These are phyloP conservation scores for Dothistroma pini DNA, from an alignment of 2,329 filamentous ascomycete species.

Conservation along the genomic window DNA sequence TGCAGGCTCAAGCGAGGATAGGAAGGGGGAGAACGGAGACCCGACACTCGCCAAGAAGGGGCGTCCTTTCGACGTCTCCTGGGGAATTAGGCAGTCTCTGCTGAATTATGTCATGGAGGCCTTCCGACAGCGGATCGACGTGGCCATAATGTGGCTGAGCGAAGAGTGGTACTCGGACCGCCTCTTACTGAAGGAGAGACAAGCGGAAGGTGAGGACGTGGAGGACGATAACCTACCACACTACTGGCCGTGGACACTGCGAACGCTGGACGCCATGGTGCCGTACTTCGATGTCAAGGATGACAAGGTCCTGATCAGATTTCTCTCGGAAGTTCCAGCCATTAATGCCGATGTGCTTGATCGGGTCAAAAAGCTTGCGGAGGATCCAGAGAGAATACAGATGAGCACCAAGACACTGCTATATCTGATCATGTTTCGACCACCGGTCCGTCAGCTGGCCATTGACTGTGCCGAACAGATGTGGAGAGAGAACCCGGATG, in stretches of 20 bases:
- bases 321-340: conserved; percentile 85
- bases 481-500: conserved; percentile 51
- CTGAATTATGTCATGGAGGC: conserved; percentile 88
- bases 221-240: conserved; percentile 23
- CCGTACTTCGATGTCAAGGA: conserved; percentile 90
- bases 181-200: conserved; percentile 45
- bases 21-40: conserved; percentile 35
- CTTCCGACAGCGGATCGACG: conserved; percentile 82
- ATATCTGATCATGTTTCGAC: conserved; percentile 58
- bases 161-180: conserved; percentile 98
- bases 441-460: conserved; percentile 55
- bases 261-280: conserved; percentile 79
- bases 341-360: conserved; percentile 69
- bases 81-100: conserved; percentile 73
- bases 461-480: conserved; percentile 58
- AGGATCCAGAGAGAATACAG: conserved; percentile 60
- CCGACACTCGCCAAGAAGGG: conserved; percentile 18
- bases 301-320: conserved; percentile 75
- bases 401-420: conserved; percentile 57
- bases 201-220: conserved; percentile 13
- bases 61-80: conserved; percentile 51
- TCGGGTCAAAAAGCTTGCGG: conserved; percentile 62
- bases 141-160: conserved; percentile 89
- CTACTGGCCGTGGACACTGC: conserved; percentile 30
- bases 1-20: conserved; percentile 58